Evolutionary conservation across 2,329 filamentous ascomycete genomes (phyloP), one percentile per base, ranked within the genome.

Genomic region (Stachybotrys chlorohalonatus): DNA sequence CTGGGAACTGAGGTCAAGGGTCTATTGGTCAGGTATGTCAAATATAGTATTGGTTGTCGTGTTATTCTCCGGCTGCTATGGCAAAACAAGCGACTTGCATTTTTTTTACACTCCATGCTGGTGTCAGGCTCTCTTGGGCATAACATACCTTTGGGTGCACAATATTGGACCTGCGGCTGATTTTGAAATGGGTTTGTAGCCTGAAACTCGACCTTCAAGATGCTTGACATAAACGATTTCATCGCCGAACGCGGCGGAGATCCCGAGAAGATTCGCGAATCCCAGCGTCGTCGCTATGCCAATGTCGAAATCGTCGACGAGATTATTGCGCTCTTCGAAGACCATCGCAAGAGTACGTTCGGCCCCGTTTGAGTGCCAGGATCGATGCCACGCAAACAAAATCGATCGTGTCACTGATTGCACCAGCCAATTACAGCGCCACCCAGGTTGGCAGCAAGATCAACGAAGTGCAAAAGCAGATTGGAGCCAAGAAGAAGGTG

Each of bases 401-500:
- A 17, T 8, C 2, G n/a, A 17, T 17, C 47, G 11, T 13, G 31
- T 49, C 9, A 24, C 24, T 24, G 24, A 24, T 15, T 16, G 8
- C 16, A 59, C 31, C 48, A 73, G 70, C 87, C 53, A 82, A 89
- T 57, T 94, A 93, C 67, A 83, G 81, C 54, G 88, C 85, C 7
- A 90, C 86, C 17, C 90, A 95, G 70, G 81, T 94, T 62, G 87
- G 87, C 61, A 85, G 84, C 64, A 85, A 89, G 75, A 92, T 96
- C 73, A 97, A 97, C 74, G 85, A 82, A 17, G 81, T 90, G 32
- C 89, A 95, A 70, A 96, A 95, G 74, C 84, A 91, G 69, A 95
- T 97, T 67, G 90, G 89, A 16, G 77, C 82, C 65, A 95, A 93
- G 79, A 96, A 95, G 77, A 96, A 95, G 85, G 85, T 84, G 61